Conservation (phyloP, 164 flowering plant genomes). For the Liriodendron chinense region DNA sequence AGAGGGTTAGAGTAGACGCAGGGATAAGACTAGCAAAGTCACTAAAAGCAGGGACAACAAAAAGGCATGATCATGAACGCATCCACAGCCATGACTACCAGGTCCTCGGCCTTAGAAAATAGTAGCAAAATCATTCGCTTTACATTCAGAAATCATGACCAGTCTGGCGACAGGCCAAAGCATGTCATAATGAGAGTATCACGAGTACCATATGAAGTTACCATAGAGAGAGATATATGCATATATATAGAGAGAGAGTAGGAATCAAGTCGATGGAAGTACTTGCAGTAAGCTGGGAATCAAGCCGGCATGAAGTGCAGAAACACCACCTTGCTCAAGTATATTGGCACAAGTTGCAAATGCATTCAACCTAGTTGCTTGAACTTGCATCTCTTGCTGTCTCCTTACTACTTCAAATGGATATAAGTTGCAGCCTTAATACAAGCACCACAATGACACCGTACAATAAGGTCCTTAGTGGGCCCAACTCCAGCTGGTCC, state of each 20-base stretch:
- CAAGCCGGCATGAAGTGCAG: conserved; percentile 87
- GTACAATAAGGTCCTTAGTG: conserved; percentile 70
- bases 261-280: no score
- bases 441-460: conserved; percentile 95
- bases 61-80: no score
- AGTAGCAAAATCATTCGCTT: no score
- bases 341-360: conserved; percentile 60
- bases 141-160: no score
- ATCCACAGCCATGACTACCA: no score
- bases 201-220: background rate
- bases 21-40: no score
- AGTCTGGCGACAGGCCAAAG: no score
- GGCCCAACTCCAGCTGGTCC: conserved; percentile 85
- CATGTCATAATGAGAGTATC: no score
- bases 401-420: conserved; percentile 95
- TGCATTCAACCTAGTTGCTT: conserved; percentile 57
- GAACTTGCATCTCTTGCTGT: conserved; percentile 82
- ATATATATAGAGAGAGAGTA: no score
- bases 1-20: no score
- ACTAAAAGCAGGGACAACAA: no score
- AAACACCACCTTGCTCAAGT: conserved; percentile 76
- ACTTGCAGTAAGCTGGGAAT: conserved; percentile 93
- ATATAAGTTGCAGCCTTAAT: conserved; percentile 88
- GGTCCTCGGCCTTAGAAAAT: no score
- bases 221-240: background rate